Evolutionary conservation across 2,329 filamentous ascomycete genomes (phyloP).

Genomic region (Exophiala phaeomuriformis): DNA sequence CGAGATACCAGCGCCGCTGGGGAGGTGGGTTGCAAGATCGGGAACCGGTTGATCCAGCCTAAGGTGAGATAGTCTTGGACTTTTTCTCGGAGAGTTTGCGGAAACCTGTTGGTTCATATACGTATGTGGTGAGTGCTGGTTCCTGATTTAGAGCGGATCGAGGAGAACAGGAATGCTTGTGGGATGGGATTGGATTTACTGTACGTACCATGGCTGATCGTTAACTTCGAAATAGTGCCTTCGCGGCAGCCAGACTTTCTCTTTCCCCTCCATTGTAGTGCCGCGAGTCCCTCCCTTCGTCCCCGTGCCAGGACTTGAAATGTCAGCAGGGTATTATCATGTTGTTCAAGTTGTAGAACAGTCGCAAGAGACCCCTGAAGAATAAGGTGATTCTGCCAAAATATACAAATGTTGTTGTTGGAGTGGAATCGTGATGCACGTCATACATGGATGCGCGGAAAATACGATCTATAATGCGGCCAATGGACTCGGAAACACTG

Average conservation of each 20-base stretch:
- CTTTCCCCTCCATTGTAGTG: too few species aligned
- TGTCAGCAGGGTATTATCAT: not conserved
- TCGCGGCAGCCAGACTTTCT: slow-evolving; percentile 15
- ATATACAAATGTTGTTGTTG: too few species aligned
- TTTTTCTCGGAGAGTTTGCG: slow-evolving; percentile 48
- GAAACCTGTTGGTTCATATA: slow-evolving; percentile 48
- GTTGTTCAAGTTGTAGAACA: too few species aligned
- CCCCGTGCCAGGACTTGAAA: not conserved
- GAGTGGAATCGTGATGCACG: too few species aligned
- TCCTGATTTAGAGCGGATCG: too few species aligned
- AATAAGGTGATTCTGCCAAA: too few species aligned
- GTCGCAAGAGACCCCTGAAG: too few species aligned
- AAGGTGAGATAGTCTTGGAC: slow-evolving; percentile 59
- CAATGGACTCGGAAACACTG: too few species aligned
- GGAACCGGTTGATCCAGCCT: slow-evolving; percentile 55
- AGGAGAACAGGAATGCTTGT: too few species aligned
- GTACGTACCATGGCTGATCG: slow-evolving; percentile 55
- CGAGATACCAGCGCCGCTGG: slow-evolving; percentile 56
- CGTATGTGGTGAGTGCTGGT: too few species aligned
- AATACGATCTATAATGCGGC: too few species aligned
- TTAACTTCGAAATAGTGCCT: slow-evolving; percentile 59
- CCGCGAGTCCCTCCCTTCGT: not conserved
- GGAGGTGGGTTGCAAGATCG: slow-evolving; percentile 50
- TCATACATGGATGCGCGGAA: too few species aligned
- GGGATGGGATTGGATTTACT: not conserved